Conservation (phyloP, 2,329 filamentous ascomycete species). For the Penicillium sp. region DNA sequence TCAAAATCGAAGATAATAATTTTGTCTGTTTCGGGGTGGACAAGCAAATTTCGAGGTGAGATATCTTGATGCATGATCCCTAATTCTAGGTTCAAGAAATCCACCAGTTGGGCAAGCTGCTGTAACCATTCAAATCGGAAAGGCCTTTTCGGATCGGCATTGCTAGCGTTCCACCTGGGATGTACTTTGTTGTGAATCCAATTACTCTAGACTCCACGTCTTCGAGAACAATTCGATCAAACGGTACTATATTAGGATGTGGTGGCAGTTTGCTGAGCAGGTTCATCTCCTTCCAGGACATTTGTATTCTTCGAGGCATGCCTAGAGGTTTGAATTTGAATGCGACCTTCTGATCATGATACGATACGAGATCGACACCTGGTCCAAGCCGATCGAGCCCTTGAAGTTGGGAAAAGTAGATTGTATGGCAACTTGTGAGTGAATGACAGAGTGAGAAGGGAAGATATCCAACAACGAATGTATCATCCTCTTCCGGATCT, state of each 20-base stretch:
- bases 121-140: conserved; percentile 26
- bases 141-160: conserved; percentile 8
- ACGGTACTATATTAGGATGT: conserved; percentile 30
- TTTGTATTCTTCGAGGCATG: conserved; percentile 13
- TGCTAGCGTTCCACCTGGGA: conserved; percentile 25
- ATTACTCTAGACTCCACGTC: conserved; percentile 26
- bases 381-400: conserved; percentile 19
- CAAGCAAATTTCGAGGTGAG: conserved; percentile 30
- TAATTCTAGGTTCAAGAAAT: conserved; percentile 23
- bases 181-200: conserved; percentile 29
- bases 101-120: conserved; percentile 24
- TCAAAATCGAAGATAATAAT: conserved; percentile 29
- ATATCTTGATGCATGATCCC: conserved; percentile 37
- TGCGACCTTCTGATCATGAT: conserved; percentile 15
- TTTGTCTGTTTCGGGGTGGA: conserved; percentile 20
- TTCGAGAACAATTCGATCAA: conserved; percentile 29
- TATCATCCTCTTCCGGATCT: conserved; percentile 19
- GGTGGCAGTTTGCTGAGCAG: conserved; percentile 25
- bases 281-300: conserved; percentile 29
- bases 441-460: conserved; percentile 13
- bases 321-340: conserved; percentile 22
- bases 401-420: conserved; percentile 17
- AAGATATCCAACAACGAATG: conserved; percentile 17
- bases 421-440: conserved; percentile 12
- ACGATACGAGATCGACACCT: conserved; percentile 14